Base-by-base conservation (phyloP, 352 stramenopile species). In the Salisapilia sapeloensis region DNA sequence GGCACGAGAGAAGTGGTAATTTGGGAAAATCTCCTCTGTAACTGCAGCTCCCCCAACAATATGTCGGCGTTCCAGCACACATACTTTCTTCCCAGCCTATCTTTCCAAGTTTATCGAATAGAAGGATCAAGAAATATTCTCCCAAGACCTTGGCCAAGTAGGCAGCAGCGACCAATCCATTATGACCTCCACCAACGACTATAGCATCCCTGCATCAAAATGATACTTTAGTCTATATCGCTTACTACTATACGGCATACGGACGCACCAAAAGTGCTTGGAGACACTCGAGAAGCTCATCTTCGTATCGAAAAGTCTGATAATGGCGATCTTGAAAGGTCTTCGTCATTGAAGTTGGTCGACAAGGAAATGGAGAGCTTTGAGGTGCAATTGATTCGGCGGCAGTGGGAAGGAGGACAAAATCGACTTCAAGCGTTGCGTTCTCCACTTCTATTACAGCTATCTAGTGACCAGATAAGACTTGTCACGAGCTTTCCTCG, bases 1-100 rank as follows among this genome's bases (percentile, higher is more conserved):
- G 7, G 72, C 82, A 22, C 81, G 64, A 23, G 76, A 93, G 48
- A 94, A 95, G 23, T 84, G 80, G 54, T 91, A 94, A 12, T 80
- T 76, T 0, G 78, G 74, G 27, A 94, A 66, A 41, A 94, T 82
- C 38, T 94, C 81, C 42, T 94, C 81, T 4, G 81, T 94, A 28
- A 94, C 79, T 0, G 81, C 81, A 6, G 81, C 81, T 3, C 81
- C 81, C 2, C 81, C 81, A 2, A 94, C 58, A n/a, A 94, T 14
- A 35, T 90, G 62, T 2, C 81, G 54, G 42, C 83, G 80, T 52
- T 94, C 81, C 34, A 94, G 42, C 19, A 94, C 79, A 20, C 78
- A 83, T 12, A 94, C 77, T 29, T 62, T 63, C 53, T 89, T 89
- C 4, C 72, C 72, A 3, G 69, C 71, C 71, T 80, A 26, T 13